A percentile compares a stretch with the other conserved stretches of the same genome.
These are phyloP conservation scores for Claviceps sp. DNA, from an alignment of 2,329 filamentous ascomycete species.

Conservation along the genomic window DNA sequence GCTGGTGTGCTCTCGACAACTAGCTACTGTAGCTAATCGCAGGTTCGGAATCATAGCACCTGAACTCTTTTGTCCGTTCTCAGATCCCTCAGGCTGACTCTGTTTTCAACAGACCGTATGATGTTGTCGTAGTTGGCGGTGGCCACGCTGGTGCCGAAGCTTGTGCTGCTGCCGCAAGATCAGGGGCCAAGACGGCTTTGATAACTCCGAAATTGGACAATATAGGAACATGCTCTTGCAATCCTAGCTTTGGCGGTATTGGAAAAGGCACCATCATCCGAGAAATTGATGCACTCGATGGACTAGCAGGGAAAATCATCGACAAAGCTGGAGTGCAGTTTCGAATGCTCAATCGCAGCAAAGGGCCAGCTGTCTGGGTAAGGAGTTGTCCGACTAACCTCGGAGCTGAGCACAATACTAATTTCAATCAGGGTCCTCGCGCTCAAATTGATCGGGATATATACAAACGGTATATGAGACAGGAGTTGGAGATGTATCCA, in stretches of 20 bases:
- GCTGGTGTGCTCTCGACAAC: conserved; percentile 9
- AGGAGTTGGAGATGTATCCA: conserved; percentile 65
- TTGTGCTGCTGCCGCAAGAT: conserved; percentile 76
- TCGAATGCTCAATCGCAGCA: conserved; percentile 71
- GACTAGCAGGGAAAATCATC: conserved; percentile 73
- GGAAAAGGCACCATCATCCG: conserved; percentile 94
- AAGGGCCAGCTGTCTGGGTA: conserved; percentile 88
- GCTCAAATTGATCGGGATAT: conserved; percentile 88
- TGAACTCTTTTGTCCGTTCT: neutral
- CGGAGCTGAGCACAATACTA: neutral
- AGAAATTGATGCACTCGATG: conserved; percentile 90
- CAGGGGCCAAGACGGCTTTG: conserved; percentile 78
- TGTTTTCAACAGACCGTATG: conserved; percentile 45
- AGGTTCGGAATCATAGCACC: neutral
- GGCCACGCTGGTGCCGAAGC: conserved; percentile 94
- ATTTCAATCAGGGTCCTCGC: conserved; percentile 51
- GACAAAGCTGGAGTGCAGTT: conserved; percentile 96
- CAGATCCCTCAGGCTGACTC: neutral
- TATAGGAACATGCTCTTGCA: conserved; percentile 90
- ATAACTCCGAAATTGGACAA: conserved; percentile 82
- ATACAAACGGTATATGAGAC: conserved; percentile 83
- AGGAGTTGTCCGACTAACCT: neutral
- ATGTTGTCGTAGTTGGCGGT: conserved; percentile 91
- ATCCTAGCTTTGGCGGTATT: conserved; percentile 95
- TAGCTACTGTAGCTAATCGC: conserved; percentile 18